Evolutionary conservation across 805 yeast genomes (phyloP).

Genomic region (Wickerhamiella bombiphila): DNA sequence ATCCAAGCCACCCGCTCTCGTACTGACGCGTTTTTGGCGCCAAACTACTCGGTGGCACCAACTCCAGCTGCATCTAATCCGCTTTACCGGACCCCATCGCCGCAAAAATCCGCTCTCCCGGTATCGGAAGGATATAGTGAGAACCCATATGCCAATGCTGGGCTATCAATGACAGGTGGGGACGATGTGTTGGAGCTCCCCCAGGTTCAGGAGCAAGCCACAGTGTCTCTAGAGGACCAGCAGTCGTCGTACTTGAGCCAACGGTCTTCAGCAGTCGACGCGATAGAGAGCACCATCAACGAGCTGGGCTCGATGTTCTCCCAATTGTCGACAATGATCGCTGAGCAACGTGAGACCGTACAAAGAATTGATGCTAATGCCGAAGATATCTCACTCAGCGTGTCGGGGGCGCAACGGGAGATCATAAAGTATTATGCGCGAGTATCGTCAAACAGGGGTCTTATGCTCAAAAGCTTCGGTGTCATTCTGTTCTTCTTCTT

Average conservation of each 20-base stretch:
- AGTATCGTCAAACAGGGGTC: constrained; percentile 83
- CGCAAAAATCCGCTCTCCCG: not conserved
- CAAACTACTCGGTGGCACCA: constrained; percentile 18
- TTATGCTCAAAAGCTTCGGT: constrained; percentile 79
- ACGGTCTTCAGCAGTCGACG: constrained; percentile 81
- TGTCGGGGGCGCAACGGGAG: constrained; percentile 88
- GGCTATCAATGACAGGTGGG: constrained; percentile 18
- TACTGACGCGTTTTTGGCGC: constrained; percentile 66
- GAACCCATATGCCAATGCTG: constrained; percentile 17
- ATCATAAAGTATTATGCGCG: constrained; percentile 76
- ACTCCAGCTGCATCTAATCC: constrained; percentile 21
- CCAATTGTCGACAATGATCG: constrained; percentile 93
- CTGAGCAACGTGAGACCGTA: constrained; percentile 91
- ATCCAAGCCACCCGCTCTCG: constrained; percentile 69
- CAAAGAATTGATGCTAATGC: constrained; percentile 92
- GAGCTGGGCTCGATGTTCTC: constrained; percentile 91
- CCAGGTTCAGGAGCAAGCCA: constrained; percentile 60
- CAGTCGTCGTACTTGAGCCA: constrained; percentile 60
- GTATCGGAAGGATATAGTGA: constrained; percentile 3
- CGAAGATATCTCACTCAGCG: constrained; percentile 80
- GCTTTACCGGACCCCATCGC: constrained; percentile 17
- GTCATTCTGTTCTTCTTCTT: constrained; percentile 44
- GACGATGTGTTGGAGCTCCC: constrained; percentile 57
- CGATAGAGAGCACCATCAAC: constrained; percentile 91
- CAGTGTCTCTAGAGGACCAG: constrained; percentile 75